Evolutionary conservation across 768 basidiomycete genomes (phyloP), one percentile per base, ranked within the genome.

Genomic region (Amanita thiersii): DNA sequence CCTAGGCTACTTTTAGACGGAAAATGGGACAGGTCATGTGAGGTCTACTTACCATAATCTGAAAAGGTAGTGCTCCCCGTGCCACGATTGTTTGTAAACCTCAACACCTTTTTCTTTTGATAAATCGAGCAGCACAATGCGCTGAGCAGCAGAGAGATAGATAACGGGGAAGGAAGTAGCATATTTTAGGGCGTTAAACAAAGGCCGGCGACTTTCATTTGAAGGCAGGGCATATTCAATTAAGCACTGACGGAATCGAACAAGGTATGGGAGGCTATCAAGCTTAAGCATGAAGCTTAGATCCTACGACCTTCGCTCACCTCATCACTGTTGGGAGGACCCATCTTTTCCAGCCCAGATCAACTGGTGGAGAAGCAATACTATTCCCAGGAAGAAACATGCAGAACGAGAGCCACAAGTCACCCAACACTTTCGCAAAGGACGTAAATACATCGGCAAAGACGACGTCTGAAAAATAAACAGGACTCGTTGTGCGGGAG

Each of bases 111-210:
- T 72, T 25, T 65, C 54, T 38, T 68, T 63, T 19, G 70, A 63
- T 4, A 81, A 56, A 35, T 86, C 81, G n/a, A 66, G 62, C 17
- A 77, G 66, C 11, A 86, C 78, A 25, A 78, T 64, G 43, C 84
- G 73, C 57, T 97, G 94, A 12, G 88, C 84, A 14, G 94, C 93
- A 47, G 91, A 93, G 23, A 99, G 72, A 53, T 83, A 82, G 47
- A 99, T 97, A 32, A 97, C 91, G 11, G 96, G 96, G 59, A 99
- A 96, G 0, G 96, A 82, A 11, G 92, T 84, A 1, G 91, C 90
- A 56, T 99, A 99, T 71, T 99, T 99, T 45, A 93, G 56, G 0
- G 93, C 94, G 58, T 98, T 99, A 62, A 75, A 78, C 15, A 98
- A 66, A 1, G 90, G 84, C 25, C 86, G 79, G 17, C 70, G 70